phyloP scores from a whole-genome alignment of 2,329 filamentous ascomycete species.

The Fusarium fracticaudum region DNA sequence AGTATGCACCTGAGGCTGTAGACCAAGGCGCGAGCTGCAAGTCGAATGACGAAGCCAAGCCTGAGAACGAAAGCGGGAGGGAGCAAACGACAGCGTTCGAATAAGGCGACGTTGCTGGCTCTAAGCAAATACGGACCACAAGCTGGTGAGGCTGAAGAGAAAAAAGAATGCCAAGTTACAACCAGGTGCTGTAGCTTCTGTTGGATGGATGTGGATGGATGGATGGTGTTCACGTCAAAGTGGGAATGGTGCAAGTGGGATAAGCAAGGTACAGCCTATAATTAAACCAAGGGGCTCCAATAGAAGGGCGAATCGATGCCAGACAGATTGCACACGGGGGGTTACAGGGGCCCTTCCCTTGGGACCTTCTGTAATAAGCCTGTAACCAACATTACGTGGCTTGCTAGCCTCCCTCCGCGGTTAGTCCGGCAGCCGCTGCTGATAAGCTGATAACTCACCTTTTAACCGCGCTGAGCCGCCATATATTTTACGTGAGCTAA shows the following conservation, averaged over 20 bases:
- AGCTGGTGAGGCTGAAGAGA: background rate
- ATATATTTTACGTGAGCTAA: background rate
- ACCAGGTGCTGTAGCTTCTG: constrained; percentile 11
- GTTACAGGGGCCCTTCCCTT: constrained; percentile 15
- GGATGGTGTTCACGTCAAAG: constrained; percentile 25
- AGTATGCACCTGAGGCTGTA: background rate
- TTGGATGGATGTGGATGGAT: constrained; percentile 13
- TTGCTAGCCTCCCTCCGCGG: constrained; percentile 3
- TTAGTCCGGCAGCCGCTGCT: constrained; percentile 21
- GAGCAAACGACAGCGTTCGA: background rate
- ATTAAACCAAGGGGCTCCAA: constrained; percentile 37
- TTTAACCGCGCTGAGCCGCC: constrained; percentile 15
- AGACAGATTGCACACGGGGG: constrained; percentile 30
- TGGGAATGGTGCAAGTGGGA: constrained; percentile 24
- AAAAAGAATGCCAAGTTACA: constrained; percentile 21
- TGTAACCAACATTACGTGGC: constrained; percentile 32
- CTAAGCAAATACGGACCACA: background rate
- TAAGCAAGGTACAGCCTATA: constrained; percentile 27
- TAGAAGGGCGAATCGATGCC: constrained; percentile 19
- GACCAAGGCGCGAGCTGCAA: constrained; percentile 23
- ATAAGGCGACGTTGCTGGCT: background rate
- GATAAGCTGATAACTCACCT: constrained; percentile 28
- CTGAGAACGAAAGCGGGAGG: background rate
- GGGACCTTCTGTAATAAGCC: constrained; percentile 13
- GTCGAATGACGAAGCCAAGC: constrained; percentile 20